phyloP scores from a whole-genome alignment of 805 yeast species.

The Candida corydali region DNA sequence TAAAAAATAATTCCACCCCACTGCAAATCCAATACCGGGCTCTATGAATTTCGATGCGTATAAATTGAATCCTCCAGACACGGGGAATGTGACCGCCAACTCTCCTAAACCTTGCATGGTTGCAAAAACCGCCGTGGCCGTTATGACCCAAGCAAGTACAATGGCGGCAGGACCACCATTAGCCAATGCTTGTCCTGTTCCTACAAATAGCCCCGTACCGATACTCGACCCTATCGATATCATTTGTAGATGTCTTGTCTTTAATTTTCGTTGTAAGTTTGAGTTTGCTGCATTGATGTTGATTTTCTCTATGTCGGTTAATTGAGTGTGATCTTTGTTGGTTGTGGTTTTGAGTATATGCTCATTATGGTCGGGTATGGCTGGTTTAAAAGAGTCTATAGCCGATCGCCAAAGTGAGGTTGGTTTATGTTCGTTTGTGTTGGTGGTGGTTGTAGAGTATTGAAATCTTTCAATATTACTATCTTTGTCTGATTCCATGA shows the following conservation, averaged over 20 bases:
- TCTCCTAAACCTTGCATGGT: slow-evolving; percentile 64
- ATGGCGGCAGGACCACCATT: slow-evolving; percentile 65
- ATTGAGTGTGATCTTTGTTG: slow-evolving; percentile 10
- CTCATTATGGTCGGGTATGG: slow-evolving; percentile 14
- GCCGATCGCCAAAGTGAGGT: slow-evolving; percentile 17
- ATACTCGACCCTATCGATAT: slow-evolving; percentile 66
- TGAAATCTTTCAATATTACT: slow-evolving; percentile 1
- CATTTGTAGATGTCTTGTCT: slow-evolving; percentile 60
- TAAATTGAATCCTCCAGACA: slow-evolving; percentile 62
- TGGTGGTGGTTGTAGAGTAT: slow-evolving; percentile 1
- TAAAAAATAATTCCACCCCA: slow-evolving; percentile 29
- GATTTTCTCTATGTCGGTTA: slow-evolving; percentile 26
- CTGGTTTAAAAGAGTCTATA: slow-evolving; percentile 34
- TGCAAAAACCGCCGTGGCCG: slow-evolving; percentile 53
- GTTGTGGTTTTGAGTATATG: slow-evolving; percentile 13
- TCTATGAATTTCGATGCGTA: slow-evolving; percentile 58
- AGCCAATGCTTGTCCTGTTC: slow-evolving; percentile 54
- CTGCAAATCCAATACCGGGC: slow-evolving; percentile 53
- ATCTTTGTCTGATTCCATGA: slow-evolving; percentile 2
- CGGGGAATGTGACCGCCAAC: slow-evolving; percentile 56
- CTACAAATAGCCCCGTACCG: slow-evolving; percentile 67
- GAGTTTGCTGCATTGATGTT: slow-evolving; percentile 42
- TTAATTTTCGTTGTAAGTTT: slow-evolving; percentile 53
- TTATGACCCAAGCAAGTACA: slow-evolving; percentile 52
- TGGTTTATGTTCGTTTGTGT: neutral